phyloP scores from a whole-genome alignment of 176 grass and related monocot genomes.

The Carex scoparia region DNA sequence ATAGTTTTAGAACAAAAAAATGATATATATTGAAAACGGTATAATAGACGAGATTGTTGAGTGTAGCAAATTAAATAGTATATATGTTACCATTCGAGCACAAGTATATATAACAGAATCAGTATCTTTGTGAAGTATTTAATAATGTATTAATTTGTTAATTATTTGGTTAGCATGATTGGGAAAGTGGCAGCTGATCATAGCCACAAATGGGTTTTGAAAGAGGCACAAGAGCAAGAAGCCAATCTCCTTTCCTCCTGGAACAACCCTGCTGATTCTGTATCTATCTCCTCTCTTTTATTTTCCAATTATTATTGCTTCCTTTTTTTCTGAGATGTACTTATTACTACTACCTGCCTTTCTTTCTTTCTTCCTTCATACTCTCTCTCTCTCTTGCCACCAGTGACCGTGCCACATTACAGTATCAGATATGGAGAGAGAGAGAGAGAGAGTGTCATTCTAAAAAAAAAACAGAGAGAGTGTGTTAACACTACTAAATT shows the following conservation, averaged over 20 bases:
- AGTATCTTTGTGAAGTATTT: not conserved
- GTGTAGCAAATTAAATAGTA: not conserved
- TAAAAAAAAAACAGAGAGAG: not conserved
- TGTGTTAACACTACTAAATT: no score
- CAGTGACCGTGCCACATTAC: not conserved
- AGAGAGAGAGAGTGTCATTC: not conserved
- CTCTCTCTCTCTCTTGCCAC: not conserved
- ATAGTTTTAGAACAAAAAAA: not conserved
- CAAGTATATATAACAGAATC: not conserved
- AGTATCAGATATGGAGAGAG: not conserved
- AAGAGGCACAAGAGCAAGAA: constrained; percentile 64
- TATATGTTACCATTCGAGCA: no score
- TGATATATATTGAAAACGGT: not conserved
- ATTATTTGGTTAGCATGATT: constrained; percentile 52
- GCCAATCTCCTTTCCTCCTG: constrained; percentile 66
- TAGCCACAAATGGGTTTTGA: constrained; percentile 98
- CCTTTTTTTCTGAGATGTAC: not conserved
- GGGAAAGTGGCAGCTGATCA: constrained; percentile 99
- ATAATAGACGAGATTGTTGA: not conserved
- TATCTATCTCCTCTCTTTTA: constrained; percentile 20
- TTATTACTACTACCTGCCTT: not conserved
- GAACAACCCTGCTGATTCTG: constrained; percentile 88
- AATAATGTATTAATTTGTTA: not conserved
- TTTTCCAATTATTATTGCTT: not conserved
- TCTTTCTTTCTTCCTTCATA: not conserved